These are phyloP conservation scores for Lentinus polychrous DNA, from an alignment of 1,284 basidiomycete species.

Conservation along the genomic window DNA sequence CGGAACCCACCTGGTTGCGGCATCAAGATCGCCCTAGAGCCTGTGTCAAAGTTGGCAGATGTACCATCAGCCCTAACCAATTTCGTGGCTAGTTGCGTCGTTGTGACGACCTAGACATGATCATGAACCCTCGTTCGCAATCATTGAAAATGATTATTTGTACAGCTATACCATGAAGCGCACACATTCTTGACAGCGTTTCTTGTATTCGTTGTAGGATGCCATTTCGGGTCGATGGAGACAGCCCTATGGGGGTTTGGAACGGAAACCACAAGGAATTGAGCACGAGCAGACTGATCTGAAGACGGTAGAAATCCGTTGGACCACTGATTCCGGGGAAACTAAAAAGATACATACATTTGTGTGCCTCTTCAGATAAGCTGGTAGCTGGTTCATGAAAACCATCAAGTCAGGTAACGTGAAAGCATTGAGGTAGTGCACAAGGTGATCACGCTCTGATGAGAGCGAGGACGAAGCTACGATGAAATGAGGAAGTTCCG, in stretches of 20 bases:
- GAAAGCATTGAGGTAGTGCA: constrained; percentile 40
- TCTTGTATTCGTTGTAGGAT: constrained; percentile 49
- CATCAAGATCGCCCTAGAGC: constrained; percentile 52
- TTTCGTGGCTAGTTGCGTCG: constrained; percentile 65
- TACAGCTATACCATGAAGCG: constrained; percentile 47
- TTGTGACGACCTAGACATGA: constrained; percentile 47
- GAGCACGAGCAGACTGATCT: constrained; percentile 57
- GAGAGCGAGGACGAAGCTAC: constrained; percentile 19
- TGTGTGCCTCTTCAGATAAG: constrained; percentile 36
- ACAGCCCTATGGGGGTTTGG: constrained; percentile 37
- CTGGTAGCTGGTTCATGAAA: constrained; percentile 49
- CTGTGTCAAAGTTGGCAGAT: constrained; percentile 55
- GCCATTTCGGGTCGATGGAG: constrained; percentile 29
- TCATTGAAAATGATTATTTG: not conserved
- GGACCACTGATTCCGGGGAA: not conserved
- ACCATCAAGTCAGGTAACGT: constrained; percentile 49
- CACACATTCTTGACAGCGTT: constrained; percentile 41
- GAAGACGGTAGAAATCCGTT: constrained; percentile 5
- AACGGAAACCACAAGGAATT: constrained; percentile 64
- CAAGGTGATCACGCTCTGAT: constrained; percentile 25
- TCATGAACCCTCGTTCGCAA: not conserved
- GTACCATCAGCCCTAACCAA: constrained; percentile 55
- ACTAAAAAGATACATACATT: constrained; percentile 31
- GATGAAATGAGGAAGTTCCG: not conserved
- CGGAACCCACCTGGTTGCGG: constrained; percentile 51